Percentiles rank a stretch among this genome's conserved stretches.
phyloP scores from a whole-genome alignment of 108 stramenopile genomes.

The Pseudonitzschia delicatissima region DNA sequence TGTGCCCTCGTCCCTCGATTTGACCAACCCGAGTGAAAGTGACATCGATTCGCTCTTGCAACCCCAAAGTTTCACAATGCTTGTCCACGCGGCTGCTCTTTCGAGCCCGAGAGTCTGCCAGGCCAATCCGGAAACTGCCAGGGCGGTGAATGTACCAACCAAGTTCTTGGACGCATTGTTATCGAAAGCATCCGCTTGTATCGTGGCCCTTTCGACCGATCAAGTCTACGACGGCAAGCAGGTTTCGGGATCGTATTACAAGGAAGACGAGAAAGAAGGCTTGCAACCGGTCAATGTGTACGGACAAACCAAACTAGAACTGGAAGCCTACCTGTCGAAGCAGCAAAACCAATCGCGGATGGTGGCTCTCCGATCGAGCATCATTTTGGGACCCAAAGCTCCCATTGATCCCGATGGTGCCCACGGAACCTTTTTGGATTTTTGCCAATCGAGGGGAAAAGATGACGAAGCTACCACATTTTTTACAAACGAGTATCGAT shows the following conservation, averaged over 20 bases:
- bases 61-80: slow-evolving; percentile 33
- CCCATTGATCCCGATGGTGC: slow-evolving; percentile 39
- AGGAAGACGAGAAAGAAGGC: slow-evolving; percentile 32
- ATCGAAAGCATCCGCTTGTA: not conserved
- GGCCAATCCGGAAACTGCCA: slow-evolving; percentile 44
- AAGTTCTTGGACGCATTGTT: slow-evolving; percentile 34
- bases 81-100: slow-evolving; percentile 71
- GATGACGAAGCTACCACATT: slow-evolving; percentile 32
- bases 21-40: slow-evolving; percentile 17
- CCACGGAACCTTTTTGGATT: slow-evolving; percentile 73
- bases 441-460: slow-evolving; percentile 35
- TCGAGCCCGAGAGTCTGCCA: slow-evolving; percentile 57
- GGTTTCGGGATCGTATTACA: slow-evolving; percentile 18
- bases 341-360: not conserved
- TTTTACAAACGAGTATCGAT: slow-evolving; percentile 67
- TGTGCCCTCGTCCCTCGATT: slow-evolving; percentile 25
- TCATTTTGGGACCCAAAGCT: slow-evolving; percentile 63
- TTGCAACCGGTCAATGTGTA: slow-evolving; percentile 66
- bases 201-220: slow-evolving; percentile 78
- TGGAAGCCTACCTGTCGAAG: slow-evolving; percentile 47
- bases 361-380: slow-evolving; percentile 56
- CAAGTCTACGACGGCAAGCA: slow-evolving; percentile 72
- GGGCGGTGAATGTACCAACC: slow-evolving; percentile 50
- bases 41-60: slow-evolving; percentile 2
- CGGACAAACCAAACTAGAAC: slow-evolving; percentile 55